These are phyloP conservation scores for Mycosphaerelloides madeirae DNA, from an alignment of 2,329 filamentous ascomycete species.

Conservation along the genomic window DNA sequence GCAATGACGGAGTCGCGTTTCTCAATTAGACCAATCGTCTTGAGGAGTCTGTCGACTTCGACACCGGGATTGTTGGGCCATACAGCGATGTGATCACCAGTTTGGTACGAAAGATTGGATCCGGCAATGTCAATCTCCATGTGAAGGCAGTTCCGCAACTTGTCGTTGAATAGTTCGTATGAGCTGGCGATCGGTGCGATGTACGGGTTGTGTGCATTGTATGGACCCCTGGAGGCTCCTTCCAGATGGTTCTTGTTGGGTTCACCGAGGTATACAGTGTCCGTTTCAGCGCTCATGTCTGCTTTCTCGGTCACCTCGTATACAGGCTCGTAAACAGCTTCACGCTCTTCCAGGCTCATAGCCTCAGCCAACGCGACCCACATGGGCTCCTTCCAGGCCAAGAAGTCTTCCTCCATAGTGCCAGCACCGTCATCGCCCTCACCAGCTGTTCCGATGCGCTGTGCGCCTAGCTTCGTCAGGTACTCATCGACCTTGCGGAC, in stretches of 20 bases:
- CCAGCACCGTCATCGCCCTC: conserved; percentile 97
- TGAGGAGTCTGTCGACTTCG: conserved; percentile 86
- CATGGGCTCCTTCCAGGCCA: conserved; percentile 99
- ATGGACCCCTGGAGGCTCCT: conserved; percentile 76
- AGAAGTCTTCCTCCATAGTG: conserved; percentile 99
- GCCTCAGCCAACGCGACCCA: conserved; percentile 78
- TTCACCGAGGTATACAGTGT: conserved; percentile 88
- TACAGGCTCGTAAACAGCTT: conserved; percentile 90
- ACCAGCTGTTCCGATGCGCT: conserved; percentile 79
- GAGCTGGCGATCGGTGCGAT: conserved; percentile 91
- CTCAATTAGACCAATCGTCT: conserved; percentile 66
- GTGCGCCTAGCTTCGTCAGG: conserved; percentile 74
- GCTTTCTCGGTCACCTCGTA: conserved; percentile 69
- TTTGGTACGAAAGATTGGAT: conserved; percentile 89
- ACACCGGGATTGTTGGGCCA: conserved; percentile 95
- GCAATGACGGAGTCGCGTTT: conserved; percentile 80
- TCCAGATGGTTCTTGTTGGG: conserved; percentile 79
- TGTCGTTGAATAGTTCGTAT: conserved; percentile 81
- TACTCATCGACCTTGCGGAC: conserved; percentile 84
- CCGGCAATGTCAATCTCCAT: conserved; percentile 88
- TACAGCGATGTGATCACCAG: conserved; percentile 92
- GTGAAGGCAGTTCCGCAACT: conserved; percentile 91
- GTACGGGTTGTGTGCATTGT: conserved; percentile 81
- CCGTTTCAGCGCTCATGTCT: conserved; percentile 67
- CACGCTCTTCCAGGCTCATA: conserved; percentile 88